Conservation (phyloP, 2,329 filamentous ascomycete species). For the Arthrobotrys sphaeroides region DNA sequence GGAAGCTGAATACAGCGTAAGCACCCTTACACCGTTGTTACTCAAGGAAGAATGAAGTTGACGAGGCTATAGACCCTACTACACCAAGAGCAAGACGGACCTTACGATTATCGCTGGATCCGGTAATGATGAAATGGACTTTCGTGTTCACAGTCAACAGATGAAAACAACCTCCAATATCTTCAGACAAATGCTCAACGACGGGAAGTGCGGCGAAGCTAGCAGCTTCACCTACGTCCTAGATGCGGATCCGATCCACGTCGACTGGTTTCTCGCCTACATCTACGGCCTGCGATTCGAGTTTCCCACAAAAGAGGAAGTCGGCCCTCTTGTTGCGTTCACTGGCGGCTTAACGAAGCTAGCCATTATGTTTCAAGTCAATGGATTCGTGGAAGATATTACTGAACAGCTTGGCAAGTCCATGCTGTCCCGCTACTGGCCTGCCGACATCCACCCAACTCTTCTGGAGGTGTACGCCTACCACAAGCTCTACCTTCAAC, state of each 20-base stretch:
- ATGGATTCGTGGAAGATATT: slow-evolving; percentile 1
- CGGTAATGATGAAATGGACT: background rate
- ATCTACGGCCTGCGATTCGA: slow-evolving; percentile 23
- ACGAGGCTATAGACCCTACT: background rate
- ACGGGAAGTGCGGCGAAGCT: background rate
- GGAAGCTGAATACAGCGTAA: no score
- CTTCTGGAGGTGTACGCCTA: background rate
- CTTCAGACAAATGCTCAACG: background rate
- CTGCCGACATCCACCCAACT: background rate
- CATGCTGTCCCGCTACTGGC: slow-evolving; percentile 1
- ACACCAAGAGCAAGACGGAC: background rate
- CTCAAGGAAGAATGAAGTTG: background rate
- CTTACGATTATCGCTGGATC: slow-evolving; percentile 10
- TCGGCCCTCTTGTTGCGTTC: background rate
- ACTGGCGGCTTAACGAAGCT: background rate
- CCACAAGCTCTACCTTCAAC: background rate
- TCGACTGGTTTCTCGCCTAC: slow-evolving; percentile 25
- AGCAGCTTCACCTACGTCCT: background rate
- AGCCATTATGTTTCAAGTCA: background rate
- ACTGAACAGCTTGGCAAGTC: background rate
- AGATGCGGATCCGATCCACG: background rate
- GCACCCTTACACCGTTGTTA: background rate
- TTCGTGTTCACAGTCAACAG: background rate
- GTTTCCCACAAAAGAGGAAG: background rate
- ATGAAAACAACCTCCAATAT: background rate